These are phyloP conservation scores for Penicillium digitatum DNA, from an alignment of 2,329 filamentous ascomycete genomes.

Conservation along the genomic window DNA sequence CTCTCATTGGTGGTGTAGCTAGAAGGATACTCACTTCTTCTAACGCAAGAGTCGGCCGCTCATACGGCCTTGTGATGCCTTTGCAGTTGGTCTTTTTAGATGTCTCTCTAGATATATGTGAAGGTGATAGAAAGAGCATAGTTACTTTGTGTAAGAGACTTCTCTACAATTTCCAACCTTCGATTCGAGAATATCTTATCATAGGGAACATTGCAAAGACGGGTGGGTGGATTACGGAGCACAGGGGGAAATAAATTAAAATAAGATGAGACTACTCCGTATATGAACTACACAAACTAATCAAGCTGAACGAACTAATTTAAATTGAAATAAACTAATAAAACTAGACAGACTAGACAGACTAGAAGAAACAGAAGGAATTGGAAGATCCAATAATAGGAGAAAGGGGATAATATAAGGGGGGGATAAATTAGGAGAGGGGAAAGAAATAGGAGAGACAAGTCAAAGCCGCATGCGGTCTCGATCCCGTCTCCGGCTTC, in stretches of 20 bases:
- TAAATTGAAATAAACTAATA: background rate
- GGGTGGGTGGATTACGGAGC: background rate
- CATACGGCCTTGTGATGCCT: too few relatives aligned
- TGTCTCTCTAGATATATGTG: background rate
- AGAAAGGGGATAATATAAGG: background rate
- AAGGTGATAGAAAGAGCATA: background rate
- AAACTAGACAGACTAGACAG: background rate
- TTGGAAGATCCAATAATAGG: background rate
- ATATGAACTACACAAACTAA: background rate
- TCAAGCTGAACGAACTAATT: background rate
- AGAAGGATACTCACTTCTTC: too few relatives aligned
- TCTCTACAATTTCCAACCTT: too few relatives aligned
- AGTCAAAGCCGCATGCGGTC: constrained; percentile 18
- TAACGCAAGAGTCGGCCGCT: too few relatives aligned
- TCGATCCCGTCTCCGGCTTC: constrained; percentile 17
- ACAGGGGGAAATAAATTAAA: background rate
- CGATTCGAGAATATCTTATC: too few relatives aligned
- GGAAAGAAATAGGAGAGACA: background rate
- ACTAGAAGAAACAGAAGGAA: background rate
- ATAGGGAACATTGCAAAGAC: background rate
- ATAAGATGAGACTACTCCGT: background rate
- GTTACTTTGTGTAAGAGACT: too few relatives aligned
- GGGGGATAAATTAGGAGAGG: background rate
- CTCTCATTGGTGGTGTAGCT: too few relatives aligned
- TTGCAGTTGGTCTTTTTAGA: too few relatives aligned